Conservation (phyloP, 306 rosid species). For the Prunus dulcis region DNA sequence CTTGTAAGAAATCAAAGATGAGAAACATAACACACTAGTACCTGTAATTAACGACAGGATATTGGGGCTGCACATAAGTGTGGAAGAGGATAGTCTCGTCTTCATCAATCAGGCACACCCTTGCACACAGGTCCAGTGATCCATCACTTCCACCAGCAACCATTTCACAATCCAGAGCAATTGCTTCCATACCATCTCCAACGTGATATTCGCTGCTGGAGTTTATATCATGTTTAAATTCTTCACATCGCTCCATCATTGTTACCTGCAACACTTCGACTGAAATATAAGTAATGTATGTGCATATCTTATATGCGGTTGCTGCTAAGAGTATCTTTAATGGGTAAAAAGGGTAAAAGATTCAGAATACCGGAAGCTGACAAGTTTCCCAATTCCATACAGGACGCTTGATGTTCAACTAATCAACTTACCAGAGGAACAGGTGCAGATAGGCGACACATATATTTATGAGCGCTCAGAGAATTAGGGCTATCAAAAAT, state of each 20-base stretch:
- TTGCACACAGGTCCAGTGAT: constrained; percentile 70
- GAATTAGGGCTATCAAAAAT: constrained; percentile 41
- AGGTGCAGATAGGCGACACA: constrained; percentile 51
- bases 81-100: constrained; percentile 70
- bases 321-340: constrained; percentile 7
- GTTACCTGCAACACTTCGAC: constrained; percentile 54
- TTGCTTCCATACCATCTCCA: constrained; percentile 38
- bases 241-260: constrained; percentile 14
- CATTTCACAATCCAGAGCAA: constrained; percentile 86
- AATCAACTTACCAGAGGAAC: constrained; percentile 43
- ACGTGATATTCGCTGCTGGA: constrained; percentile 24
- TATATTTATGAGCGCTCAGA: constrained; percentile 48
- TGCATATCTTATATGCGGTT: constrained; percentile 8
- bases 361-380: background rate
- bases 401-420: background rate
- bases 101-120: constrained; percentile 73
- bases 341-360: background rate
- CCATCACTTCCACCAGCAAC: constrained; percentile 93
- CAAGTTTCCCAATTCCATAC: background rate
- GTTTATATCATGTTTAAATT: constrained; percentile 25
- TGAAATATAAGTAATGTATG: constrained; percentile 15
- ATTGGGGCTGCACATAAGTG: constrained; percentile 59
- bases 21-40: constrained; percentile 22
- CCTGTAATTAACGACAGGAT: constrained; percentile 68
- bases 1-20: constrained; percentile 21